Evolutionary conservation across 352 stramenopile species (phyloP).

Genomic region (Phytophthora idaei): DNA sequence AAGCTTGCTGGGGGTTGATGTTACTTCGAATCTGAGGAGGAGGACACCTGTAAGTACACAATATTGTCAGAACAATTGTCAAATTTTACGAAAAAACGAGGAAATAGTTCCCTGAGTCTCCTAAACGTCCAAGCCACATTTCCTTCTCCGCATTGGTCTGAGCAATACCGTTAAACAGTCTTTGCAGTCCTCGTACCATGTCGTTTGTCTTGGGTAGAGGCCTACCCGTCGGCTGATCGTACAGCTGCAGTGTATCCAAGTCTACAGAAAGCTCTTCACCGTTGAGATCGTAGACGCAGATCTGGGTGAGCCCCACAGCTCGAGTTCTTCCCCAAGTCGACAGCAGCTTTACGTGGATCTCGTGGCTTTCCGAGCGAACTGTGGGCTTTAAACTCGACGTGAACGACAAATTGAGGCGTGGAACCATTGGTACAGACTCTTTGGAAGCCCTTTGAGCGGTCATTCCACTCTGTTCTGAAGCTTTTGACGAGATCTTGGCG

Average conservation of each 20-base stretch:
- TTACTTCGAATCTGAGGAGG: slow-evolving; percentile 60
- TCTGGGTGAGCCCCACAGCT: slow-evolving; percentile 65
- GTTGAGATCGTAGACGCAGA: slow-evolving; percentile 70
- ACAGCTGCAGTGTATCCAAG: slow-evolving; percentile 51
- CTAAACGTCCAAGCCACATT: slow-evolving; percentile 78
- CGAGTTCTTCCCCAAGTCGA: slow-evolving; percentile 72
- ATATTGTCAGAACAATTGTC: background rate
- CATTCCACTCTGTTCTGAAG: background rate
- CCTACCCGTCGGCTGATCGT: slow-evolving; percentile 48
- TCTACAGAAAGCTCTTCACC: slow-evolving; percentile 62
- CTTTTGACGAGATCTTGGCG: background rate
- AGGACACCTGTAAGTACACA: slow-evolving; percentile 37
- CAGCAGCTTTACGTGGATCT: slow-evolving; percentile 71
- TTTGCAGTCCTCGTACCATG: slow-evolving; percentile 63
- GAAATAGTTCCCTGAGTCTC: slow-evolving; percentile 30
- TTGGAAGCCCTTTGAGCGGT: slow-evolving; percentile 2
- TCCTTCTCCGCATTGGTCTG: slow-evolving; percentile 73
- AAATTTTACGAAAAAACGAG: background rate
- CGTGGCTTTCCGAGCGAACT: slow-evolving; percentile 5
- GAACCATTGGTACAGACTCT: slow-evolving; percentile 25
- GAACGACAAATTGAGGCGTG: slow-evolving; percentile 33
- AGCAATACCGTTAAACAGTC: slow-evolving; percentile 63
- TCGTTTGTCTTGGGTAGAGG: slow-evolving; percentile 65
- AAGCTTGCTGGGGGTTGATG: slow-evolving; percentile 54
- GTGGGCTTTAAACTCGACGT: background rate